Evolutionary conservation across 2,329 filamentous ascomycete species (phyloP), one percentile per base, ranked within the genome.

Genomic region (Fusarium tupiense): DNA sequence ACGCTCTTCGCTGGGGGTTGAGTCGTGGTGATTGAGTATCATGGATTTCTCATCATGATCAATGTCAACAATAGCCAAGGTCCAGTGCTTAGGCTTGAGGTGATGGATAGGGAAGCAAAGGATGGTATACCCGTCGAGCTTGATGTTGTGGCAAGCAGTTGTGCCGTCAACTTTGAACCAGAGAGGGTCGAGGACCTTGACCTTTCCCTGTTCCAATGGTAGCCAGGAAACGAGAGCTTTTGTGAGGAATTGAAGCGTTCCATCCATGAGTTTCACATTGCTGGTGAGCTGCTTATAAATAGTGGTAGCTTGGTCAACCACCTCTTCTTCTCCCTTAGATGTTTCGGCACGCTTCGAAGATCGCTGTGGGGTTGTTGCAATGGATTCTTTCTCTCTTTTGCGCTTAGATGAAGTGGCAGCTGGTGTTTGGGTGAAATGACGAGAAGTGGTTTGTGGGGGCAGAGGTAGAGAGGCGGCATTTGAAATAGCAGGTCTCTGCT

Each of bases 91-190:
- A 1, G 57, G 14, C 7, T 29, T 40, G 4, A 5, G 17, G 11
- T 72, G 62, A 24, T 72, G 62, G 9, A 72, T 63, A 1, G 40
- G 17, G 20, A 72, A 63, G 17, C 57, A 58, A n/a, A 67, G 20
- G 10, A 49, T 38, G 8, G 20, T 44, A 26, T 31, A 19, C 3
- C 19, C 14, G 1, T 65, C 46, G 5, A 71, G 22, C 5, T 33
- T 41, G 6, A 35, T 33, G 6, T 20, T 26, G n/a, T n/a, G 10
- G 13, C 31, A 19, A 53, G 20, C 37, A 26, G 24, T 56, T 17
- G 52, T 40, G 2, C 52, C 52, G 26, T 41, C 33, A 9, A n/a
- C 20, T 6, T 41, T 37, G 29, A 72, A 52, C 69, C 69, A 72
- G 14, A 72, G 47, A 11, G 69, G 69, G 17, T 67, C 17, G 16